phyloP scores from a whole-genome alignment of 176 grass and related monocot genomes.

The Triticum aestivum region DNA sequence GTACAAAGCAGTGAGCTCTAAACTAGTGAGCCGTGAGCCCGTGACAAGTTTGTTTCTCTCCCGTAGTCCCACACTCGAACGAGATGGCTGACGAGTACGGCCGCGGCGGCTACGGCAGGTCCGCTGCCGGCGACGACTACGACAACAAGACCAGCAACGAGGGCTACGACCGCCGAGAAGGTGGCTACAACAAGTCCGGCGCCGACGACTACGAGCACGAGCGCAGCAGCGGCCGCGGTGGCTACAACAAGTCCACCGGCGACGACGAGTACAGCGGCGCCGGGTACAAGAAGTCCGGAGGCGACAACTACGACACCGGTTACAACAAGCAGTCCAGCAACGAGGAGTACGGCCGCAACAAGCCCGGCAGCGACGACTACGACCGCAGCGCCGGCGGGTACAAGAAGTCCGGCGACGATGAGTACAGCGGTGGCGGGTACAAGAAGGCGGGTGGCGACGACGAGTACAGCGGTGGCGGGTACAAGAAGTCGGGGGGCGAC shows the following conservation, averaged over 20 bases:
- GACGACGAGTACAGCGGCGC: conserved; percentile 16
- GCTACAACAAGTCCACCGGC: conserved; percentile 17
- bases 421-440: background rate
- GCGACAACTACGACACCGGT: background rate
- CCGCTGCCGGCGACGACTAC: conserved; percentile 16
- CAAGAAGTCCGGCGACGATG: background rate
- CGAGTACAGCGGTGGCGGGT: background rate
- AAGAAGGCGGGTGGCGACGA: background rate
- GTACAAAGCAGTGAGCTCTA: background rate
- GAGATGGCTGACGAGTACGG: conserved; percentile 50
- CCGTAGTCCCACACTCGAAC: background rate
- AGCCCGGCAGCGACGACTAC: background rate
- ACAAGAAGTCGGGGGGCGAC: background rate
- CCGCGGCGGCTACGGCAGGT: conserved; percentile 27
- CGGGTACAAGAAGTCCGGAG: background rate
- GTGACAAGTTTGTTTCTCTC: background rate
- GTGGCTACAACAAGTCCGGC: conserved; percentile 24
- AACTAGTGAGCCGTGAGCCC: background rate
- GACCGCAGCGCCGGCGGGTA: background rate
- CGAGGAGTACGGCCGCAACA: conserved; percentile 8
- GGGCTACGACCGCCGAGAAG: background rate
- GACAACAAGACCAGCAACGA: conserved; percentile 1
- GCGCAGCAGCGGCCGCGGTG: background rate
- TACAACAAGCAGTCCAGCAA: conserved; percentile 1
- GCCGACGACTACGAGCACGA: background rate